Percentiles rank a stretch among this genome's conserved stretches.
phyloP scores from a whole-genome alignment of 2,329 filamentous ascomycete species.

The Esteya vermicola region DNA sequence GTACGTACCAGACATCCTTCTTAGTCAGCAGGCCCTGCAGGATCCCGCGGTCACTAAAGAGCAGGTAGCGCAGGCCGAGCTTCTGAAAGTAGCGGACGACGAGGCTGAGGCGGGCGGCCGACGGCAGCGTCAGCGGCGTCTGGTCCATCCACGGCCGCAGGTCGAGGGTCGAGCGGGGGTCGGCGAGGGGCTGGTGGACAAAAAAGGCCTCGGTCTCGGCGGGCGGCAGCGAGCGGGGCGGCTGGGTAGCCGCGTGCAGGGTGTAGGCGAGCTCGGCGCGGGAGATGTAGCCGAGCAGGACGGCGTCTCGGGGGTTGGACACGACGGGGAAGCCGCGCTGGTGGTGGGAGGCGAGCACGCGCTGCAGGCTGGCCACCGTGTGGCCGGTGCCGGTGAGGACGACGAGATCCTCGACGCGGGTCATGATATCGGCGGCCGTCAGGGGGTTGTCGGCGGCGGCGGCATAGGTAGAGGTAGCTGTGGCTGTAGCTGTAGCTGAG shows the following conservation, averaged over 20 bases:
- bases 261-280: conserved; percentile 80
- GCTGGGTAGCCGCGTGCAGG: conserved; percentile 45
- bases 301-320: conserved; percentile 58
- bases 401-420: conserved; percentile 75
- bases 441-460: conserved; percentile 70
- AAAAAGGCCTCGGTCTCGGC: conserved; percentile 75
- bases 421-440: conserved; percentile 81
- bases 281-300: conserved; percentile 86
- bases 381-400: conserved; percentile 79
- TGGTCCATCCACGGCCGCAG: conserved; percentile 98
- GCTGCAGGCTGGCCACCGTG: conserved; percentile 62
- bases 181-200: conserved; percentile 61
- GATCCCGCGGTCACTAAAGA: conserved; percentile 71
- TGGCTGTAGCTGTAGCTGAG: not conserved
- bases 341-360: conserved; percentile 56
- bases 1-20: conserved; percentile 91
- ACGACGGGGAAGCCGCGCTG: conserved; percentile 91
- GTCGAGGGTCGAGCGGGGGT: conserved; percentile 67
- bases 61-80: conserved; percentile 75
- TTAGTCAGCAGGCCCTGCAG: conserved; percentile 84
- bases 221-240: conserved; percentile 43
- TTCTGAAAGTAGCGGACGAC: conserved; percentile 90
- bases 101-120: conserved; percentile 63
- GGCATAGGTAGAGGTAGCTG: not conserved
- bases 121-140: conserved; percentile 81